Base-by-base conservation (phyloP, 345 rosid genomes). In the Sisymbrium irio region DNA sequence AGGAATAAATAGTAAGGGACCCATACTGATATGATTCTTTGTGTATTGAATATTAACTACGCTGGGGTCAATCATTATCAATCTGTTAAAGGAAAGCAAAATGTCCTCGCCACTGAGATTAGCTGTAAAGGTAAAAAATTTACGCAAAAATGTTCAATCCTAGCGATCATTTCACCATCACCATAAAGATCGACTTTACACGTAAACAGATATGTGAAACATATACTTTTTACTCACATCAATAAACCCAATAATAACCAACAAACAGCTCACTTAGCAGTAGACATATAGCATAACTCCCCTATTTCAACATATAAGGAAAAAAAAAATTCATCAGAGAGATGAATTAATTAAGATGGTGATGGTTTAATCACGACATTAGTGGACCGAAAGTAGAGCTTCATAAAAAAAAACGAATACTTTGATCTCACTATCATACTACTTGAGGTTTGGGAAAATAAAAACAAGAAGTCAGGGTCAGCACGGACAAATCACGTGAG, bases 401-500 rank as follows among this genome's bases (percentile, higher is more conserved):
- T 72, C 40, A 13, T 2, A 4, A 47, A 7, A 47, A 37, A 54
- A 39, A 22, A 45, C n/a, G 45, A 27, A 62, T 42, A 27, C 1
- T 2, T 2, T 13, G 15, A 32, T 6, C 6, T 32, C 35, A 5
- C 35, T 32, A 0, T 6, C 33, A 6, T 30, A 2, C 33, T 30
- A 6, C 6, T 32, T 32, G 8, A 32, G 35, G 0, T 13, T 39
- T 40, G 4, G 13, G 33, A 61, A 19, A 40, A 22, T 11, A 8
- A 71, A 59, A 41, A 58, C 55, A 49, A 51, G 40, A 63, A 14
- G 40, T 1, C 22, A 36, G 18, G n/a, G n/a, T n/a, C n/a, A n/a
- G n/a, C n/a, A n/a, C n/a, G 5, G 0, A 30, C 41, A 25, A 56
- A 77, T 63, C 80, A 77, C 80, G 80, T 76, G 80, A 13, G 7